Percentiles rank a stretch among this genome's conserved stretches.
Conservation (phyloP, 179 eudicot species). For the Drosera spatulata region DNA sequence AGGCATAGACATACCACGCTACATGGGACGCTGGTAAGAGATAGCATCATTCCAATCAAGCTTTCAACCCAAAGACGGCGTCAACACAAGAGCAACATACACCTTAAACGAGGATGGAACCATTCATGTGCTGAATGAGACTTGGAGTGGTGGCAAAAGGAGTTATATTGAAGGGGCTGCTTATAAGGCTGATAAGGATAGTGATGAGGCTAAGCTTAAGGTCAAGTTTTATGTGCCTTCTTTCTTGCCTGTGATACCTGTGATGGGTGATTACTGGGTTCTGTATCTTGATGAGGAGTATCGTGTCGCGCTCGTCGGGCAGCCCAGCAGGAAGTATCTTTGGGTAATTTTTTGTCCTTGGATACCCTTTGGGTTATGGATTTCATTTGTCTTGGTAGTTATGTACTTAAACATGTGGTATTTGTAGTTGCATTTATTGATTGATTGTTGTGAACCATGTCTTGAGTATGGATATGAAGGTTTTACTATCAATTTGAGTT, state of each 20-base stretch:
- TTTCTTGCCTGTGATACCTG: slow-evolving; percentile 72
- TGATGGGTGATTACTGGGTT: slow-evolving; percentile 79
- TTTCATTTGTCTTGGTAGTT: no score
- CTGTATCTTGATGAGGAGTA: slow-evolving; percentile 54
- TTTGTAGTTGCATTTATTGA: no score
- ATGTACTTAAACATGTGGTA: no score
- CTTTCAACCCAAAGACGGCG: slow-evolving; percentile 67
- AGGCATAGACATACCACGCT: slow-evolving; percentile 44
- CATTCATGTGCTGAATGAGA: slow-evolving; percentile 67
- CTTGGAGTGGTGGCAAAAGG: slow-evolving; percentile 65
- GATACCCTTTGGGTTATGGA: no score
- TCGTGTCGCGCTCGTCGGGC: slow-evolving; percentile 70
- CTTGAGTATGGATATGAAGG: no score
- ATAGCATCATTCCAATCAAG: slow-evolving; percentile 75
- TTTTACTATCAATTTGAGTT: no score
- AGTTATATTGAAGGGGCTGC: slow-evolving; percentile 68
- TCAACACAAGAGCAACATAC: slow-evolving; percentile 80
- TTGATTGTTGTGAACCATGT: no score
- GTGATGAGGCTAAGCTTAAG: slow-evolving; percentile 84
- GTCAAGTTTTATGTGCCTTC: slow-evolving; percentile 91
- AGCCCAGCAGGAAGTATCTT: slow-evolving; percentile 58
- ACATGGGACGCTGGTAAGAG: slow-evolving; percentile 98
- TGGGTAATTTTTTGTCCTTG: slow-evolving; percentile 38
- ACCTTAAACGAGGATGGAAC: slow-evolving; percentile 40
- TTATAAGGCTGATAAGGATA: slow-evolving; percentile 49